These are phyloP conservation scores for Arabis hirsuta DNA, from an alignment of 345 rosid genomes.

Conservation along the genomic window DNA sequence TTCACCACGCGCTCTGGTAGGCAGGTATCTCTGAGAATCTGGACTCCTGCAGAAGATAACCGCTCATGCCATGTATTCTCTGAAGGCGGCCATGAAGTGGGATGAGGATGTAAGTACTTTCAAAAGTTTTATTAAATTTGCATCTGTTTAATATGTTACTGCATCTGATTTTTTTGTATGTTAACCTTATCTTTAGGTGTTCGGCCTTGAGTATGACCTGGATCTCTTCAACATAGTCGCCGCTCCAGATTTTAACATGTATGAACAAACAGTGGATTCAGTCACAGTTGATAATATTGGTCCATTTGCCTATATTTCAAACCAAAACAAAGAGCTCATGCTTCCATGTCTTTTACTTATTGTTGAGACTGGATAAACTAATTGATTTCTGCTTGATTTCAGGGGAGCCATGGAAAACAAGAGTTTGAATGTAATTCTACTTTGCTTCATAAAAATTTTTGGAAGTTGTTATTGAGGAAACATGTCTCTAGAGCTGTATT, in stretches of 20 bases:
- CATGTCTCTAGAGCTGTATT: conserved; percentile 20
- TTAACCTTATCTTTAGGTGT: conserved; percentile 61
- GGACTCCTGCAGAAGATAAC: conserved; percentile 98
- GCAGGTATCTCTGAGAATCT: conserved; percentile 78
- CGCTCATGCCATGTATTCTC: conserved; percentile 96
- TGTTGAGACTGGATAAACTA: conserved; percentile 15
- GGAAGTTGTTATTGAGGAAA: conserved; percentile 17
- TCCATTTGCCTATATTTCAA: not conserved
- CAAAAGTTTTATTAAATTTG: not conserved
- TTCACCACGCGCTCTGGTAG: conserved; percentile 85
- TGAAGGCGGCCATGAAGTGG: conserved; percentile 99
- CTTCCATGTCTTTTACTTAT: conserved; percentile 7
- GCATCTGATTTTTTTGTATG: not conserved
- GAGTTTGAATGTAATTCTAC: conserved; percentile 79
- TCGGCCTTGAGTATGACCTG: conserved; percentile 96
- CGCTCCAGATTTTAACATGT: conserved; percentile 98
- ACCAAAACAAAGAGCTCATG: conserved; percentile 1
- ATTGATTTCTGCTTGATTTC: conserved; percentile 39
- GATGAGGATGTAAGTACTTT: conserved; percentile 80
- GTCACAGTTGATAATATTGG: conserved; percentile 17
- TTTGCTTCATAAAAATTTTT: conserved; percentile 3
- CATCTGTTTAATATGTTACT: conserved; percentile 4
- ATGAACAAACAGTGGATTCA: conserved; percentile 40
- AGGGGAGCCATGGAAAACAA: conserved; percentile 99
- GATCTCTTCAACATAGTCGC: conserved; percentile 99